Evolutionary conservation across 1,284 basidiomycete species (phyloP).

Genomic region (Ceratobasidium sp.): DNA sequence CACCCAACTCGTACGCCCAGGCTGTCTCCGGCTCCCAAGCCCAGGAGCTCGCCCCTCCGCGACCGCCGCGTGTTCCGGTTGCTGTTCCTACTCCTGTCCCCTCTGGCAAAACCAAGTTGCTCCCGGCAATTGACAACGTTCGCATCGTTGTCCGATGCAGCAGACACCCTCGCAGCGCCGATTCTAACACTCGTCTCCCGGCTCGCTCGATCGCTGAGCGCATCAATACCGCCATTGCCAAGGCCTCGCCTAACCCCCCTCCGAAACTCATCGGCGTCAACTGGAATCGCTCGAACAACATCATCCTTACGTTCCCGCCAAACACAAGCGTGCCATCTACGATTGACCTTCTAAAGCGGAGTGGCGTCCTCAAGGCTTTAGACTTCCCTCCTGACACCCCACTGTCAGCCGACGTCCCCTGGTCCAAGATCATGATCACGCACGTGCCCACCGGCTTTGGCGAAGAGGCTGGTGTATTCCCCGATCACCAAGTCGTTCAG

Average conservation of each 20-base stretch:
- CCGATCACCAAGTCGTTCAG: neutral
- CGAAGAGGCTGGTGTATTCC: neutral
- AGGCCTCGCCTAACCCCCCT: neutral
- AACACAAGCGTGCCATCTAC: neutral
- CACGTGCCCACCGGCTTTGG: neutral
- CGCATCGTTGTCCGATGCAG: neutral
- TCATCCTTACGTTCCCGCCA: conserved; percentile 2
- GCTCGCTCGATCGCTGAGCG: neutral
- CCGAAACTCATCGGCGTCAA: neutral
- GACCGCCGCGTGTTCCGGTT: neutral
- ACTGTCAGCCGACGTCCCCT: neutral
- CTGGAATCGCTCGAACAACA: conserved; percentile 9
- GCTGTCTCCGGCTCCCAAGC: neutral
- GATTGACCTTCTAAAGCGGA: neutral
- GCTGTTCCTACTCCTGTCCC: neutral
- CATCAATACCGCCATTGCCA: neutral
- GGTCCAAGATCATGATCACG: conserved; percentile 13
- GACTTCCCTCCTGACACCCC: neutral
- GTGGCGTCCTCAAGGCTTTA: neutral
- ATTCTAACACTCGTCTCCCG: neutral
- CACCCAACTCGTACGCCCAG: neutral
- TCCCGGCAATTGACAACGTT: neutral
- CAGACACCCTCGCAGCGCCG: neutral
- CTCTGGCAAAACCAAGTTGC: neutral
- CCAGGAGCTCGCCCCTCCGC: neutral